Base-by-base conservation (phyloP, 2,329 filamentous ascomycete genomes). In the Aspergillus persii region DNA sequence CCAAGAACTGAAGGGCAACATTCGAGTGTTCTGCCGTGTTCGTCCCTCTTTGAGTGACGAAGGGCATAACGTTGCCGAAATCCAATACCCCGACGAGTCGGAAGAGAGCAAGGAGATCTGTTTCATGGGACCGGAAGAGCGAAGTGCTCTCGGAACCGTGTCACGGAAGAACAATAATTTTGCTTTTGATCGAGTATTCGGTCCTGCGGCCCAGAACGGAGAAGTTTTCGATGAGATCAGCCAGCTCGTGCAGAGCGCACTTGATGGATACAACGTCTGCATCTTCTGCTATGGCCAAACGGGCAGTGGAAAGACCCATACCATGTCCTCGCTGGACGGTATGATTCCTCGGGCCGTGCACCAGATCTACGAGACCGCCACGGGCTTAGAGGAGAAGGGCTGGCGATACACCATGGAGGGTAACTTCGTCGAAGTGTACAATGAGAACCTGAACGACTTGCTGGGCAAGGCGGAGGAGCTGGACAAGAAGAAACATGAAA, bases 241-340 rank as follows among this genome's bases (percentile, higher is more conserved):
- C 58, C 95, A 99, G 73, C 85, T 99, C 36, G 93, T 99, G 1
- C 95, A 99, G 76, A 96, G 91, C 67, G 95, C 96, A 0, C 83
- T 99, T 44, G 95, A 99, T 70, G 95, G 95, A 1, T 99, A 96
- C 80, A 99, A 98, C 67, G 95, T 99, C 54, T 98, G 94, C 76
- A 98, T 99, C 63, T 96, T 99, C 78, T 97, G 93, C 72, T 99
- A 99, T 71, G 95, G 95, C 48, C 95, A 99, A 76, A 99, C 95
- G 0, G 95, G 95, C 3, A 95, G 93, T 18, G 95, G 95, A 61
- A 99, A 99, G 81, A 99, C 95, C 0, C 91, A 89, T 72, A 98
- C 95, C 3, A 99, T 99, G 95, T 96, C 91, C 8, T 90, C 89
- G 0, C 77, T 81, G 2, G 91, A 97, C 68, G 95, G 95, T 66